phyloP scores from a whole-genome alignment of 306 rosid genomes.

The Boehmeria nivea region DNA sequence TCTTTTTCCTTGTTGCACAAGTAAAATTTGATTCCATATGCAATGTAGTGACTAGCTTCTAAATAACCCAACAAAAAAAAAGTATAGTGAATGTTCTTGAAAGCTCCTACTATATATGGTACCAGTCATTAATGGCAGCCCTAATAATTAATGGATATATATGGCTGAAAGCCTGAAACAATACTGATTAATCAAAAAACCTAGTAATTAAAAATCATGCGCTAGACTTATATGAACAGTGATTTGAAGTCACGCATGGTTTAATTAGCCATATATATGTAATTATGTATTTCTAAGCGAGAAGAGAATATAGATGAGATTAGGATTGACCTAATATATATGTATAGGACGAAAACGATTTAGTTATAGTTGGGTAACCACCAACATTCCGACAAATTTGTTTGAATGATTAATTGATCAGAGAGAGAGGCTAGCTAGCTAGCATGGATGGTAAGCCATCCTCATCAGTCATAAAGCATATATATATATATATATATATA shows the following conservation, averaged over 20 bases:
- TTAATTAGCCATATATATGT: not conserved
- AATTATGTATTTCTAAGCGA: no score
- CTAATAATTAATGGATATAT: no score
- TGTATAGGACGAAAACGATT: constrained; percentile 37
- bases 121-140: no score
- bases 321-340: constrained; percentile 29
- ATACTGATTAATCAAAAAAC: no score
- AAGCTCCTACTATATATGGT: no score
- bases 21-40: not conserved
- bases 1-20: constrained; percentile 1
- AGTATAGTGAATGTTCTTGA: no score
- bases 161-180: no score
- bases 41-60: no score
- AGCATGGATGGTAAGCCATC: constrained; percentile 71
- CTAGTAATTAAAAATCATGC: no score
- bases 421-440: constrained; percentile 4
- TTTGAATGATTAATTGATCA: constrained; percentile 35
- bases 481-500: constrained; percentile 3
- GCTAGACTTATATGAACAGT: no score
- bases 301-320: constrained; percentile 2
- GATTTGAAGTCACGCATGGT: no score
- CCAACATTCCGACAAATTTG: constrained; percentile 78
- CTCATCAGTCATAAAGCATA: constrained; percentile 31
- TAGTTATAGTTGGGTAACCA: constrained; percentile 44
- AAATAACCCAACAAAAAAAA: no score